Evolutionary conservation across 73 alveolate species (phyloP).

Genomic region (Symbiodinium pilosum): DNA sequence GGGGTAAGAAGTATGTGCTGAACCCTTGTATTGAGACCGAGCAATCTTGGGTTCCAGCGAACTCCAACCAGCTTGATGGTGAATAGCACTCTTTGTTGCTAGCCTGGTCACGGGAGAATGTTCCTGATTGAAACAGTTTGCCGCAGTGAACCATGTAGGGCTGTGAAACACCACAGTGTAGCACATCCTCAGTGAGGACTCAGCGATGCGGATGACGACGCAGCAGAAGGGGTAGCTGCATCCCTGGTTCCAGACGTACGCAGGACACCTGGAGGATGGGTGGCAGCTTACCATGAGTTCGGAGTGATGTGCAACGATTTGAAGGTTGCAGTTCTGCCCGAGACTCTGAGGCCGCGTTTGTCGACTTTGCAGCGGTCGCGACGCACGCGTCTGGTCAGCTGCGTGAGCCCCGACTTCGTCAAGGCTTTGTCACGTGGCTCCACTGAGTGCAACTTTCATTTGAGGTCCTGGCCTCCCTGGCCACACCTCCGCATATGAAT

Average conservation of each 20-base stretch:
- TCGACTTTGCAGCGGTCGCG: constrained; percentile 31
- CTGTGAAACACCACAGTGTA: not conserved
- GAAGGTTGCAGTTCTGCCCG: too few relatives aligned
- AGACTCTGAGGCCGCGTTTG: constrained; percentile 59
- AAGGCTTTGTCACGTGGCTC: not conserved
- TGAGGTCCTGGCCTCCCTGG: constrained; percentile 66
- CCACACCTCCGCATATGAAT: not conserved
- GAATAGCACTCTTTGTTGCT: too few relatives aligned
- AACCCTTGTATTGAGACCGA: too few relatives aligned
- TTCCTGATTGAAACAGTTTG: too few relatives aligned
- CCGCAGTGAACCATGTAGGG: too few relatives aligned
- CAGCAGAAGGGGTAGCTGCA: not conserved
- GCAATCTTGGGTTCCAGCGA: too few relatives aligned
- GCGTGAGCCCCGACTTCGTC: not conserved
- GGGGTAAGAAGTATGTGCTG: too few relatives aligned
- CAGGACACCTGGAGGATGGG: not conserved
- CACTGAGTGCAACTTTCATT: not conserved
- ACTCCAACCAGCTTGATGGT: too few relatives aligned
- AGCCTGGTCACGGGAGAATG: too few relatives aligned
- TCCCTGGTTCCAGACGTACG: not conserved
- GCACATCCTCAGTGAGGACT: not conserved
- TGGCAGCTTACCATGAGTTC: not conserved
- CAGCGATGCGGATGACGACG: not conserved
- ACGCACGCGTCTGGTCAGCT: constrained; percentile 55
- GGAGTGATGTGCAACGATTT: not conserved